Base-by-base conservation (phyloP, 306 rosid species). In the Quercus cerris region DNA sequence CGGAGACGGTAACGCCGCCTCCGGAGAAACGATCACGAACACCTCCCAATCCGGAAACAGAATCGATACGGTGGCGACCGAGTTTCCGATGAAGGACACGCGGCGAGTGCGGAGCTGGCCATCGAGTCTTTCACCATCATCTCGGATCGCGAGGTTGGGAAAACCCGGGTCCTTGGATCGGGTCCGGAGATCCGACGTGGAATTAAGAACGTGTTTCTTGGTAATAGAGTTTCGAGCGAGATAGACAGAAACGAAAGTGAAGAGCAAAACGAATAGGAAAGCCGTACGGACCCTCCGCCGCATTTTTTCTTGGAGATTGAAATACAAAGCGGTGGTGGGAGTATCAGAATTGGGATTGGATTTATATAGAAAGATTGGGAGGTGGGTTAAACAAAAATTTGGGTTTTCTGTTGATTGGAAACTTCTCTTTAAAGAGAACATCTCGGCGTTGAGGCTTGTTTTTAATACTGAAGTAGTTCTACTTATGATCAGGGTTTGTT, bases 21-120 rank as follows among this genome's bases (percentile, higher is more conserved):
- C 74, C 1, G 81, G 81, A 0, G 86, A 77, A 33, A 79, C 77
- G 46, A 91, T 63, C 35, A 91, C 13, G n/a, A 93, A 85, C 70
- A 93, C 52, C 76, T 91, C 89, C 98, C 97, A 93, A 55, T 81
- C 93, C 0, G 98, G 90, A 0, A 93, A 28, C 0, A 93, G 90
- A 54, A 90, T 6, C 4, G 98, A 79, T 49, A 81, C 80, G 51
- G 91, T 52, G 54, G 87, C 17, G 55, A 81, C 12, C 3, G 81
- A 67, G n/a, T 80, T n/a, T 25, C 64, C 44, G 63, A 82, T 12
- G 11, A 89, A 91, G 5, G 91, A 78, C 0, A 87, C 91, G 3
- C n/a, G 88, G 33, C 90, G 90, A 27, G 77, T 52, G 61, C 72
- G 78, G 25, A 38, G 52, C 31, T 59, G 86, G 17, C 54, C 46